Base-by-base conservation (phyloP, 257 asterid genomes). In the Parsonsia alboflavescens region DNA sequence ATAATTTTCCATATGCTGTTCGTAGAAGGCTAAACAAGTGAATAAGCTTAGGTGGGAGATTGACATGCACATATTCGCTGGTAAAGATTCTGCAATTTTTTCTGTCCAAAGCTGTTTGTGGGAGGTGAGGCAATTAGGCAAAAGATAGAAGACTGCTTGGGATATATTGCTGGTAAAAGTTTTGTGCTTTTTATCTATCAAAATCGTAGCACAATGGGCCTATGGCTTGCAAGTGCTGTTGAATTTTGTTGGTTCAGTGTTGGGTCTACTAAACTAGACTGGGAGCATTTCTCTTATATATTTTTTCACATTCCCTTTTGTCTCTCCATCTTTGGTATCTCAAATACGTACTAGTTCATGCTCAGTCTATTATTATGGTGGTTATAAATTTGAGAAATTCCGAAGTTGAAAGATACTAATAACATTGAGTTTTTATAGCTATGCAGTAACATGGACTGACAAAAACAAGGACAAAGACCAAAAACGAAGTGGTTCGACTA, bases 401-500 rank as follows among this genome's bases (percentile, higher is more conserved):
- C 28, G 21, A 54, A n/a, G 56, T 42, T 28, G 56, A 33, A 10
- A n/a, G 48, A 75, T 54, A 72, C 76, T 76, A 5, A 67, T 66
- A 19, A 39, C 9, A 9, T 42, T 22, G 24, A 6, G 12, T 49
- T 76, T 33, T 49, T 72, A 50, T 89, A 91, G 97, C 68, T 93
- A 93, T 30, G 98, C 98, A n/a, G 97, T 80, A 48, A 84, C 90
- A 44, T 93, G 98, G 98, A 88, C 80, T 7, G 97, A 90, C 80
- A 93, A 93, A 77, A 26, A 89, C 86, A 94, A 92, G 91, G 98
- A 90, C 84, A 81, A n/a, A 53, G 92, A 89, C 68, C 79, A 84
- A 72, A 88, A 83, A 77, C 76, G 81, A 75, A 88, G 81, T 49
- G 81, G 85, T n/a, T 86, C 97, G 24, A 89, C 90, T 0, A 90